A percentile compares a stretch with the other conserved stretches of the same genome.
phyloP scores from a whole-genome alignment of 2,329 filamentous ascomycete species.

The Phialophora macrospora region DNA sequence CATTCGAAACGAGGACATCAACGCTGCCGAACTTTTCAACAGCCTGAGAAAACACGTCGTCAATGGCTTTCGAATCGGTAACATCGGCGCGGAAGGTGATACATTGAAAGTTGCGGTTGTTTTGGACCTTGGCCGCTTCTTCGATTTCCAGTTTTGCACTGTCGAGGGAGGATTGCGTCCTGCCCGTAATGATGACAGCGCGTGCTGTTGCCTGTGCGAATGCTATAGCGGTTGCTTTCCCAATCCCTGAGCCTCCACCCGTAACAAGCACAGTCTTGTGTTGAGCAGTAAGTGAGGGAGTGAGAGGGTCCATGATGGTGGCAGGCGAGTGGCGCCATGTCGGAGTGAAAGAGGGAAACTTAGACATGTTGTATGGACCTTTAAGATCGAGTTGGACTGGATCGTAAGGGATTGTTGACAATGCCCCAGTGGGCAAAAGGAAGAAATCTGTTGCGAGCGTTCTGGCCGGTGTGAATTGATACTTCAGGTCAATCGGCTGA shows the following conservation, averaged over 20 bases:
- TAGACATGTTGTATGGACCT: slow-evolving; percentile 1
- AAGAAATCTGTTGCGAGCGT: not conserved
- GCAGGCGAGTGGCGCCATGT: slow-evolving; percentile 17
- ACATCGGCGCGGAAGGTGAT: slow-evolving; percentile 10
- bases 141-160: slow-evolving; percentile 16
- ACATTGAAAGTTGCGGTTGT: slow-evolving; percentile 3
- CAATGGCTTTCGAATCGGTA: not conserved
- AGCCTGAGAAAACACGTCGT: slow-evolving; percentile 10
- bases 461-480: not conserved
- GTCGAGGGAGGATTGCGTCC: slow-evolving; percentile 12
- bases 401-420: no score
- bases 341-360: slow-evolving; percentile 17
- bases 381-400: not conserved
- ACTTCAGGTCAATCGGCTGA: not conserved
- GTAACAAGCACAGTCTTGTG: slow-evolving; percentile 18
- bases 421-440: not conserved
- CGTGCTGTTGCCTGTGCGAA: slow-evolving; percentile 13
- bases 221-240: slow-evolving; percentile 20
- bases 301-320: slow-evolving; percentile 1
- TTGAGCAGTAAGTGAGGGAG: slow-evolving; percentile 11
- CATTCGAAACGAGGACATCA: slow-evolving; percentile 19
- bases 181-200: slow-evolving; percentile 14
- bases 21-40: slow-evolving; percentile 1
- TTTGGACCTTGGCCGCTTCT: slow-evolving; percentile 6
- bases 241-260: slow-evolving; percentile 13